A percentile compares a stretch with the other conserved stretches of the same genome.
These are phyloP conservation scores for Phytophthora europaea DNA, from an alignment of 352 stramenopile species.

Conservation along the genomic window DNA sequence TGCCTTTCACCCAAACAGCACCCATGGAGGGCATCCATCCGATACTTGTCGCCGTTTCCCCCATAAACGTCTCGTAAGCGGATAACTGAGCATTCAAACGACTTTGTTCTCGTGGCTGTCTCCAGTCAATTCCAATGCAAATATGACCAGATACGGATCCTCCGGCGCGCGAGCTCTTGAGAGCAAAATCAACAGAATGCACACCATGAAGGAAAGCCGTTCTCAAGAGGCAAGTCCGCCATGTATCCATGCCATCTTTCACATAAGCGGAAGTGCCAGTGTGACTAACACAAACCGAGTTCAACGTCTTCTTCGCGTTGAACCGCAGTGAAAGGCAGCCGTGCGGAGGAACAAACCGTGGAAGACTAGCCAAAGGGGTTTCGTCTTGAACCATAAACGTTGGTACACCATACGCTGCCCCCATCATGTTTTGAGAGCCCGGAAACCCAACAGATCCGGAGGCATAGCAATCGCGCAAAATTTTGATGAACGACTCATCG, in stretches of 20 bases:
- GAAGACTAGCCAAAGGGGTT: constrained; percentile 68
- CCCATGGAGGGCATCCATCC: constrained; percentile 90
- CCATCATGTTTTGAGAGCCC: constrained; percentile 89
- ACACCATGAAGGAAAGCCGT: constrained; percentile 72
- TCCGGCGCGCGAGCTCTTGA: constrained; percentile 77
- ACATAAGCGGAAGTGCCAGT: constrained; percentile 72
- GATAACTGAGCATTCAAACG: constrained; percentile 9
- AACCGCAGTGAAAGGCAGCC: constrained; percentile 72
- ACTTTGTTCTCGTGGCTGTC: constrained; percentile 17
- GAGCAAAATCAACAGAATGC: constrained; percentile 81
- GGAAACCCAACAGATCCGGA: constrained; percentile 86
- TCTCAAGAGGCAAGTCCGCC: constrained; percentile 76
- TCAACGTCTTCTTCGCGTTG: constrained; percentile 67
- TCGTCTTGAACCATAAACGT: constrained; percentile 89
- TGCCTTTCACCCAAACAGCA: constrained; percentile 75
- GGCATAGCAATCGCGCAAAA: constrained; percentile 88
- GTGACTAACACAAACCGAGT: constrained; percentile 76
- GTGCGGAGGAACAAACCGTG: constrained; percentile 68
- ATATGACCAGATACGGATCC: constrained; percentile 76
- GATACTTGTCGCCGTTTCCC: constrained; percentile 59
- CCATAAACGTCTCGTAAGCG: constrained; percentile 60
- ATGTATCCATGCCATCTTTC: constrained; percentile 60
- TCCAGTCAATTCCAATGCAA: constrained; percentile 83
- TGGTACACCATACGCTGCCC: constrained; percentile 85
- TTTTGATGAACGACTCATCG: constrained; percentile 88